Base-by-base conservation (phyloP, 73 alveolate species). In the Tetrahymena thermophila region DNA sequence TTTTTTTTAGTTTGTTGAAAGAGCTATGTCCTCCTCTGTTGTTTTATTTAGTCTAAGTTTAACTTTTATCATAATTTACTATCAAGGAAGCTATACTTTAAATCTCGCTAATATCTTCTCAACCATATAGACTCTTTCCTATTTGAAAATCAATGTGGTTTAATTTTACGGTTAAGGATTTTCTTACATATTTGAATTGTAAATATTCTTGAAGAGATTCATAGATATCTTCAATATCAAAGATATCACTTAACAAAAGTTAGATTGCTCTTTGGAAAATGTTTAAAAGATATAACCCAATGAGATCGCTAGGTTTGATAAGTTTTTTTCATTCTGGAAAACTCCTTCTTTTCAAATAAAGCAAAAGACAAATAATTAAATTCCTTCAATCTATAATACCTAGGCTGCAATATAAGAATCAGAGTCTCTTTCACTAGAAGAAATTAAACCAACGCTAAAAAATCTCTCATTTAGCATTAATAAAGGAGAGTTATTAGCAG, bases 401-500 rank as follows among this genome's bases (percentile, higher is more conserved):
- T 50, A 50, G 31, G 31, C 83, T 50, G 83, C 83, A 50, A 50
- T 50, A 2, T 21, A 50, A 50, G 83, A 50, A 0, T 19, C 83
- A 50, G 83, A 50, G 6, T 50, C 83, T 21, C 83, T 50, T 21
- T 50, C 83, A 50, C 31, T 50, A 11, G 83, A 50, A 7, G 83
- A 50, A 50, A 50, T 50, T 2, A 40, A 35, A 17, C 37, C 56
- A 21, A 94, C 94, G 0, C 83, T 99, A 28, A 96, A 95, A 85
- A 96, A 98, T 85, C 94, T 99, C 11, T 94, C 98, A 57, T 98
- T 98, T 55, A 83, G 94, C 9, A 96, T 98, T 34, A 93, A 97
- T 21, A 96, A 97, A 44, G 99, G 99, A 23, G 98, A 98, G 93
- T 97, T 98, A 94, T 94, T 99, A 10, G 99, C 99, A 34, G 95